A percentile compares a stretch with the other conserved stretches of the same genome.
These are phyloP conservation scores for Primulina eburnea DNA, from an alignment of 257 asterid genomes.

Conservation along the genomic window DNA sequence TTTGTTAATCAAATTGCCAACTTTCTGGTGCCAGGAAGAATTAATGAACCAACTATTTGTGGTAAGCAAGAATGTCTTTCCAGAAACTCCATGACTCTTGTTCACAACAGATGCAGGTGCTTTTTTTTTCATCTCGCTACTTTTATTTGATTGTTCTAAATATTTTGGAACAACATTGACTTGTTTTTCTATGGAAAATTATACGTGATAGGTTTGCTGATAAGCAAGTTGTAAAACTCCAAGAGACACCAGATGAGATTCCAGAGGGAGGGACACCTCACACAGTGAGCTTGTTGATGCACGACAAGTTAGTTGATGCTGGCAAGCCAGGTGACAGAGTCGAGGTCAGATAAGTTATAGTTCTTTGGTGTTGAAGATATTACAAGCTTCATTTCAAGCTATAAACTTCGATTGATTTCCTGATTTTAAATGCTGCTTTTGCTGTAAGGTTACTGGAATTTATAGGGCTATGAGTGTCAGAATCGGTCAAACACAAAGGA, in stretches of 20 bases:
- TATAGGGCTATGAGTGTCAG: slow-evolving; percentile 95
- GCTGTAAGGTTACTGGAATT: slow-evolving; percentile 85
- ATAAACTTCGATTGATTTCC: slow-evolving; percentile 11
- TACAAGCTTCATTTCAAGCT: background rate
- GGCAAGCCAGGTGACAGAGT: slow-evolving; percentile 99
- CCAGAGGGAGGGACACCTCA: slow-evolving; percentile 99
- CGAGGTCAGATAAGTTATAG: slow-evolving; percentile 56
- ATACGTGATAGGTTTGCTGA: slow-evolving; percentile 66
- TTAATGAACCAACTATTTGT: slow-evolving; percentile 74
- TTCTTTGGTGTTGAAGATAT: slow-evolving; percentile 9
- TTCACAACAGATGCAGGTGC: slow-evolving; percentile 98
- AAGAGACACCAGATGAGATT: slow-evolving; percentile 97
- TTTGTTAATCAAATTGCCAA: slow-evolving; percentile 12
- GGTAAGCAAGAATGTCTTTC: slow-evolving; percentile 87
- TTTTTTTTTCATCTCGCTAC: slow-evolving; percentile 11
- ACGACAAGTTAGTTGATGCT: slow-evolving; percentile 88
- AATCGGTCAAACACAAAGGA: slow-evolving; percentile 93
- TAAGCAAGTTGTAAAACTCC: slow-evolving; percentile 96
- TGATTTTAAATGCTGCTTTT: slow-evolving; percentile 30
- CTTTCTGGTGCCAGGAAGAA: slow-evolving; percentile 56
- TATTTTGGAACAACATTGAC: slow-evolving; percentile 7
- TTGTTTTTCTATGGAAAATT: slow-evolving; percentile 4
- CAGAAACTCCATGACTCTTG: slow-evolving; percentile 81
- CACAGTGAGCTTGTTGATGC: slow-evolving; percentile 97
- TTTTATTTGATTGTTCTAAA: background rate